Evolutionary conservation across 2,329 filamentous ascomycete species (phyloP), one percentile per base, ranked within the genome.

Genomic region (Microdochium bolleyi): DNA sequence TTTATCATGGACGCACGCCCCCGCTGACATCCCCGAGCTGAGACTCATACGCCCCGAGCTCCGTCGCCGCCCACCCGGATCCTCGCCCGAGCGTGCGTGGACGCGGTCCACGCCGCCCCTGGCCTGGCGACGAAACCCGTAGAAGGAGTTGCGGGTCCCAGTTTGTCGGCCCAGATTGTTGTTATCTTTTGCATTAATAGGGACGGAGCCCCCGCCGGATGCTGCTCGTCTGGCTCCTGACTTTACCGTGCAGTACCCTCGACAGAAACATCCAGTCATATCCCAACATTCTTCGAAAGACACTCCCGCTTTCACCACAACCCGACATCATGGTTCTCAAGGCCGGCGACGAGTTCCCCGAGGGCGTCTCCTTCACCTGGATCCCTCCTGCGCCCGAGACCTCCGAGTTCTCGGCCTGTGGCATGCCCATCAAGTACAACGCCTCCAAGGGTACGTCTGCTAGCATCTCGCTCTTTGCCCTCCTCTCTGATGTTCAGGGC

Each of bases 331-430:
- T 85, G 74, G 79, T 79, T 70, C 80, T 94, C 71, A 85, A 92
- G 70, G 80, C 80, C 68, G 92, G 92, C 67, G 89, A 95, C 70
- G 76, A 77, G 68, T 92, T 97, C 79, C 92, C 92, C 61, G 75
- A 84, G 61, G 87, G 80, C 62, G 85, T 95, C 56, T 77, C 78
- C 70, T 96, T 96, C 79, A 87, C 83, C 64, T 94, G 92, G 79
- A 82, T 94, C 60, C 86, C 89, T 56, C 89, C 89, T 70, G 80
- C 83, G 14, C 74, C 80, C 53, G 88, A 92, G 62, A 80, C 75
- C 50, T 74, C 80, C 58, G 78, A 81, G 60, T 80, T 95, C 62
- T 88, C 82, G 52, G 76, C 81, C 57, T 96, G 92, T 71, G 91
- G 91, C 60, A 79, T 87, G 54, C 89, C 90, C 56, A 79, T 85